Percentiles rank a stretch among this genome's conserved stretches.
Conservation (phyloP, 495 filamentous ascomycete genomes). For the Acidomyces sp. region DNA sequence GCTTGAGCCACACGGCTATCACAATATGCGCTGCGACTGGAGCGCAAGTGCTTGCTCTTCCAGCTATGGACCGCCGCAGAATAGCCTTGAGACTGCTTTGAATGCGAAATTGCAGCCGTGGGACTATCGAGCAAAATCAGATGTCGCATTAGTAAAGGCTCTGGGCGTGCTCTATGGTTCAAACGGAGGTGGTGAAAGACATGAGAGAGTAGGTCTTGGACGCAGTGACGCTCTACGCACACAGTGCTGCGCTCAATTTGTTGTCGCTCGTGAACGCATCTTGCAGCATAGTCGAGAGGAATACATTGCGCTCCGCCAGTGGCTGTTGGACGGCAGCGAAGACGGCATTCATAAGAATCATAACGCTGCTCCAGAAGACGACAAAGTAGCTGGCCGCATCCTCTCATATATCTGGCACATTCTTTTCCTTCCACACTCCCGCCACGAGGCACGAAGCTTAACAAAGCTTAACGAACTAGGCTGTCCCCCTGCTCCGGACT, state of each 20-base stretch:
- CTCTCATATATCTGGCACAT: constrained; percentile 36
- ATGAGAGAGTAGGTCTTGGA: too few species aligned
- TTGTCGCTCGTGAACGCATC: constrained; percentile 27
- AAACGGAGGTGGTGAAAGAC: too few species aligned
- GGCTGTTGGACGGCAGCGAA: constrained; percentile 29
- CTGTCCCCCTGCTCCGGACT: not conserved
- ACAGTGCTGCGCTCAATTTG: constrained; percentile 38
- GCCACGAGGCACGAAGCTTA: constrained; percentile 17
- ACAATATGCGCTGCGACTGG: constrained; percentile 38
- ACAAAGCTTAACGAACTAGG: constrained; percentile 14
- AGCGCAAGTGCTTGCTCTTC: constrained; percentile 13
- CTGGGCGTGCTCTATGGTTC: constrained; percentile 27
- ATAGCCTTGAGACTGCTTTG: constrained; percentile 21
- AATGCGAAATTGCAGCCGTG: constrained; percentile 30
- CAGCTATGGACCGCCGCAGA: not conserved
- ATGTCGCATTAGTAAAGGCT: constrained; percentile 27
- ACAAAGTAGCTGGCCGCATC: constrained; percentile 31
- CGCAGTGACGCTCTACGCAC: constrained; percentile 29
- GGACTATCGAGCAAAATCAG: constrained; percentile 30
- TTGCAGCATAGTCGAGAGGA: constrained; percentile 31
- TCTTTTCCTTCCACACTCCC: constrained; percentile 33
- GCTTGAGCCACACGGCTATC: constrained; percentile 29
- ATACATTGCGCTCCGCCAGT: constrained; percentile 34
- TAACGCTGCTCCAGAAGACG: constrained; percentile 28
- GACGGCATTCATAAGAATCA: constrained; percentile 10